Evolutionary conservation across 805 yeast species (phyloP), one percentile per base, ranked within the genome.

Genomic region (Barnettozyma populi): DNA sequence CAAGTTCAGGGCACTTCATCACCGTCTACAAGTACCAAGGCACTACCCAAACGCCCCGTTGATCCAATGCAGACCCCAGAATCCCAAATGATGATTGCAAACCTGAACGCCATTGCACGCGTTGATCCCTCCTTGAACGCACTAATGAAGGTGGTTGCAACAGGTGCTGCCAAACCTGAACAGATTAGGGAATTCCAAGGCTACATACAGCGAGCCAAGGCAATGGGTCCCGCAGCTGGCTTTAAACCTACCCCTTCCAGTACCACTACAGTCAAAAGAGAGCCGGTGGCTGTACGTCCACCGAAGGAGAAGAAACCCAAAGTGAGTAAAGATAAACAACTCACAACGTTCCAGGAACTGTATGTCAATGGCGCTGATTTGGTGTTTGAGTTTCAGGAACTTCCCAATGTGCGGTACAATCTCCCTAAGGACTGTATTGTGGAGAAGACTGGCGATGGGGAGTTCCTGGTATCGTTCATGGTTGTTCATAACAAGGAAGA

Each of bases 91-190:
- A 88, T 92, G 86, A 89, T 92, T 55, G 80, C 86, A 4, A 86
- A 89, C 56, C 74, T 92, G 59, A 90, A 90, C 59, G 73, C 84
- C 1, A 81, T 92, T 66, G 97, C 97, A 0, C 75, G 84, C 36
- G 72, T 74, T 5, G 95, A 90, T 58, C 73, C 79, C 0, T 74
- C 81, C 5, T 66, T 92, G 43, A 84, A 81, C 53, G 66, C 75
- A 1, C 68, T 92, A 45, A 90, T 92, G 97, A 81, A 83, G 52
- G 76, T 75, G 5, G 97, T 92, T 2, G 97, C 98, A 0, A 76
- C 84, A 47, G 96, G 96, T 5, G 74, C 72, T 21, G 96, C 97
- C 0, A 64, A 80, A 1, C 76, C 79, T 5, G 81, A 75, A 7
- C 92, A 89, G 62, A 84, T 92, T 16, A 69, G 78, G 21, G 81